Base-by-base conservation (phyloP, 2,329 filamentous ascomycete species). In the Nannizziopsis arthrosporioides region DNA sequence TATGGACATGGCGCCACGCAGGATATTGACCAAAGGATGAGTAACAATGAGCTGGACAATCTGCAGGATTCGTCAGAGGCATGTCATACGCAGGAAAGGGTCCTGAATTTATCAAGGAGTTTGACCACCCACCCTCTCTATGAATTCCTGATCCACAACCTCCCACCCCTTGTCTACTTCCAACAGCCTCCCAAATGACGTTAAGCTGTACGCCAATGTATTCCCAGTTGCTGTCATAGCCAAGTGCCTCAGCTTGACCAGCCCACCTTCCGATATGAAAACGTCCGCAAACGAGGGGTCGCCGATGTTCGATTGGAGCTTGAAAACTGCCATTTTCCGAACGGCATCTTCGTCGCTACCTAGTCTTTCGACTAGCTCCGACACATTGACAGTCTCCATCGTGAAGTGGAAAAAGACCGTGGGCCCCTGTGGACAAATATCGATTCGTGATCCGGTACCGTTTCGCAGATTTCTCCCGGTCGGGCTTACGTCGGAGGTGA, bases 161-260 rank as follows among this genome's bases (percentile, higher is more conserved):
- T 96, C 89, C 92, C 92, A 98, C 51, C 92, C 92, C 77, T 95
- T 94, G 68, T 96, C 92, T 35, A 96, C 84, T 68, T 98, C 92
- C 53, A 98, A 73, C 51, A 98, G 70, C 49, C 88, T 79, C 49
- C 82, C 85, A 58, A 96, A 76, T 59, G 86, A 92, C 56, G 94
- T 90, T 51, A 98, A 73, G 53, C 89, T 86, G 69, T 98, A 98
- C 52, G 92, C 92, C 61, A 98, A 74, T 1, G 92, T 96, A 67
- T 98, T 98, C 50, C 92, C 92, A 49, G 79, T 85, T 27, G 89
- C 82, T 55, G 80, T 78, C 73, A 96, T 80, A 54, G 92, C 87
- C 47, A 96, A 74, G 49, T 85, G 81, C 46, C 87, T 80, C 59
- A 98, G 71, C 56, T 90, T 81, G 56, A 81, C 75, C 55, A 96